Evolutionary conservation across 371 early-diverging fungal species (phyloP).

Genomic region (Mucor indicus): DNA sequence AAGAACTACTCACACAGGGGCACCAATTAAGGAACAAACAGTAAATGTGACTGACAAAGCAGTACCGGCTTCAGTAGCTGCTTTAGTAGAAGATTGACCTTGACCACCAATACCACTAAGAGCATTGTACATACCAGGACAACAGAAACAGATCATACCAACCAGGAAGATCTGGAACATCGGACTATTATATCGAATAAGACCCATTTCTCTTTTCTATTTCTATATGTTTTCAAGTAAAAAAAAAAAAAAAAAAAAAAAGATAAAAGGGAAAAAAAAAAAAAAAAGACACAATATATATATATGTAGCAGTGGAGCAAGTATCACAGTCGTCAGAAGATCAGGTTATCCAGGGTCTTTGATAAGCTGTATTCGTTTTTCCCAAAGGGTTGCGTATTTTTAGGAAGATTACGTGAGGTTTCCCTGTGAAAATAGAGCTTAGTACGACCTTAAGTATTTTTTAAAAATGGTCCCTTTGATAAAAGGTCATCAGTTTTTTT

Average conservation of each 20-base stretch:
- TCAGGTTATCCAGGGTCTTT: slow-evolving; percentile 23
- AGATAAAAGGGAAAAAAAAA: slow-evolving; percentile 2
- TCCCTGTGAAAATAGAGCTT: slow-evolving; percentile 5
- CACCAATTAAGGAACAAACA: slow-evolving; percentile 61
- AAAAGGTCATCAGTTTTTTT: no score
- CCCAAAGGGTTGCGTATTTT: slow-evolving; percentile 11
- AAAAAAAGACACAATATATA: neutral
- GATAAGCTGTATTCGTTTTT: neutral
- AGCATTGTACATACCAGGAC: slow-evolving; percentile 87
- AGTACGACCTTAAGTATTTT: neutral
- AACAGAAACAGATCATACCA: slow-evolving; percentile 73
- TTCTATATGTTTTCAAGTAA: neutral
- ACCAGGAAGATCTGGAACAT: slow-evolving; percentile 65
- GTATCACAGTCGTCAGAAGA: slow-evolving; percentile 2
- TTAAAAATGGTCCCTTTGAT: no score
- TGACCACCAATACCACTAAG: slow-evolving; percentile 53
- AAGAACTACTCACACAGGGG: slow-evolving; percentile 34
- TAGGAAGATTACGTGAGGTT: slow-evolving; percentile 19
- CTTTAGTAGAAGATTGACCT: slow-evolving; percentile 52
- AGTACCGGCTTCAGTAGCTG: slow-evolving; percentile 62
- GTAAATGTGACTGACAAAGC: slow-evolving; percentile 70
- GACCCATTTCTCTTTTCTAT: slow-evolving; percentile 6
- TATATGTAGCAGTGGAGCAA: neutral
- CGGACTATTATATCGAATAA: slow-evolving; percentile 51
- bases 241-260: slow-evolving; percentile 1